These are phyloP conservation scores for Globisporangium heterothallicum DNA, from an alignment of 352 stramenopile species.

Conservation along the genomic window DNA sequence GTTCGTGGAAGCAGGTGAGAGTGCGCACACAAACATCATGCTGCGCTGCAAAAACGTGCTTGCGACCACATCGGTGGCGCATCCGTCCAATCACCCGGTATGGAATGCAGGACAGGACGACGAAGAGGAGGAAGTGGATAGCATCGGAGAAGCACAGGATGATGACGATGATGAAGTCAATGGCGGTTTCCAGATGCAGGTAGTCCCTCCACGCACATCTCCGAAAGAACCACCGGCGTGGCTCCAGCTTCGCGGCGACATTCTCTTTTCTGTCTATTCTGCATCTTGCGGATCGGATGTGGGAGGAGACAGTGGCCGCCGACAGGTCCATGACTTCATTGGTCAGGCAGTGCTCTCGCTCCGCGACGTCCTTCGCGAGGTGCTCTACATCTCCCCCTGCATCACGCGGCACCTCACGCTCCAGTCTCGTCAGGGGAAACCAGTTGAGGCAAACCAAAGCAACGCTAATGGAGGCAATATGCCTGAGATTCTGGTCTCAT, in stretches of 20 bases:
- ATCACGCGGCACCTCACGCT: conserved; percentile 27
- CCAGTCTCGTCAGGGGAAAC: conserved; percentile 28
- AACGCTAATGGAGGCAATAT: not conserved
- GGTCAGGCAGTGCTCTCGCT: conserved; percentile 47
- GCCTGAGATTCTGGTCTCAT: conserved; percentile 28
- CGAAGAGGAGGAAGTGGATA: not conserved
- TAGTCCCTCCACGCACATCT: conserved; percentile 21
- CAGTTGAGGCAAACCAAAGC: conserved; percentile 7
- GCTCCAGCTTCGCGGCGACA: conserved; percentile 46
- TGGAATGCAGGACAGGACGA: conserved; percentile 29
- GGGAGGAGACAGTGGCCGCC: not conserved
- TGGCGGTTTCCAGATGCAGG: conserved; percentile 39
- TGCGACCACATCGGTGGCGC: conserved; percentile 24
- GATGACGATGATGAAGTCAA: conserved; percentile 1
- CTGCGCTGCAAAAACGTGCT: conserved; percentile 61
- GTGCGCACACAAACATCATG: conserved; percentile 31
- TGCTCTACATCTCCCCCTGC: conserved; percentile 21
- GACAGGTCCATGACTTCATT: conserved; percentile 36
- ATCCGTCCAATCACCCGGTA: conserved; percentile 23
- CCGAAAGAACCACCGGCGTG: conserved; percentile 25
- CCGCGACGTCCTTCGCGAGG: conserved; percentile 24
- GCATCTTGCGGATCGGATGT: not conserved
- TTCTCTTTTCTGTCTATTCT: conserved; percentile 61
- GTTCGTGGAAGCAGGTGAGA: conserved; percentile 38
- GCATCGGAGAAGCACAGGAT: conserved; percentile 4